Evolutionary conservation across 2,329 filamentous ascomycete species (phyloP), one percentile per base, ranked within the genome.

Genomic region (Beauveria rudraprayagi): DNA sequence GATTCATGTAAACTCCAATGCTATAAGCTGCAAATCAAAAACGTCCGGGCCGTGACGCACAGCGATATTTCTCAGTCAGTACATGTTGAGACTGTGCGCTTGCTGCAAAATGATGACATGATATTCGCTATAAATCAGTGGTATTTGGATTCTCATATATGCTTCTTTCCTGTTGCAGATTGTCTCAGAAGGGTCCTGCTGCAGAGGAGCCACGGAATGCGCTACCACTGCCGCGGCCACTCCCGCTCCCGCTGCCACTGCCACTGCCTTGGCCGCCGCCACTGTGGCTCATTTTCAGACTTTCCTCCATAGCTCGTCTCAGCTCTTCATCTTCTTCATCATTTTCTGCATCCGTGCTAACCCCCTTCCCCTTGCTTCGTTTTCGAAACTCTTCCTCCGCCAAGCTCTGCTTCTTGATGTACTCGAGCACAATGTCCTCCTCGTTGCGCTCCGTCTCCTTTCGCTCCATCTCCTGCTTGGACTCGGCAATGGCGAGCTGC

Each of bases 331-430:
- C 80, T 46, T 80, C 76, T 22, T 74, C 67, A 2, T 51, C 62
- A 24, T 67, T 64, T 62, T 66, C 66, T 61, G 65, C 66, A n/a
- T 61, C 47, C 40, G 57, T 64, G 5, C 59, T 70, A 19, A 67
- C 71, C 1, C 69, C 73, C 64, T 75, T 74, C 1, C 69, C 73
- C 64, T 75, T 75, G 10, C 67, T 65, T 40, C 70, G 66, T 56
- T 70, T 66, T 11, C 76, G 72, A 54, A 71, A 78, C 69, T 86
- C 79, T 65, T 86, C 86, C 73, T 93, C 90, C 0, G 83, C 79
- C 47, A 91, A 70, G 70, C 88, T 91, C 75, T 92, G 88, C 76
- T 86, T 88, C 78, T 88, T 89, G 46, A 91, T 81, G 71, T 90
- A 91, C 67, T 91, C 88, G 70, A 92, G 72, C 9, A 92, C 83